Conservation (phyloP, 345 rosid genomes). For the Gossypium thurberi region DNA sequence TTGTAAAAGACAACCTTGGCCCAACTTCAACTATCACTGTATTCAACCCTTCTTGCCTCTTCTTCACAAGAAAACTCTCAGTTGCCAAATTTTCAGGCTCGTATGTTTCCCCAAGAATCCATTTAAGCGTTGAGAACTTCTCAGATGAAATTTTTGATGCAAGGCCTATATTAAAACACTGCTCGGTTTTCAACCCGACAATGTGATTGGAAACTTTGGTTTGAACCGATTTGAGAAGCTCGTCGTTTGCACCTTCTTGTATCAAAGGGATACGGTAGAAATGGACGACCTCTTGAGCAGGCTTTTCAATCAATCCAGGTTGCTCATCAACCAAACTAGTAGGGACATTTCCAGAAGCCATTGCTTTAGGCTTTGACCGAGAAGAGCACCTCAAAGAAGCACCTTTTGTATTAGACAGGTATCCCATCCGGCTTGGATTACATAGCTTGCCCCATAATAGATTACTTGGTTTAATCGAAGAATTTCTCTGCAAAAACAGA, state of each 20-base stretch:
- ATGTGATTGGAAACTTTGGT: slow-evolving; percentile 59
- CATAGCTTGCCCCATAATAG: slow-evolving; percentile 40
- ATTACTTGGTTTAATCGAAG: slow-evolving; percentile 20
- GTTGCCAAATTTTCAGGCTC: slow-evolving; percentile 81
- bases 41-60: slow-evolving; percentile 53
- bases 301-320: slow-evolving; percentile 40
- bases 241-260: slow-evolving; percentile 62
- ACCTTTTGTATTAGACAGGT: slow-evolving; percentile 19
- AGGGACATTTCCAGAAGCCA: slow-evolving; percentile 31
- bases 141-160: slow-evolving; percentile 33
- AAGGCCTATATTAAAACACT: slow-evolving; percentile 77
- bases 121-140: slow-evolving; percentile 52
- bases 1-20: slow-evolving; percentile 79
- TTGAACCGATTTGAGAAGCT: slow-evolving; percentile 59
- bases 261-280: slow-evolving; percentile 71
- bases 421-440: slow-evolving; percentile 17
- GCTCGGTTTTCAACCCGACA: slow-evolving; percentile 71
- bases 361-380: slow-evolving; percentile 44
- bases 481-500: slow-evolving; percentile 36
- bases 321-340: slow-evolving; percentile 41
- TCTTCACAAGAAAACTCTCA: slow-evolving; percentile 73
- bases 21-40: slow-evolving; percentile 72
- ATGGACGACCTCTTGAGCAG: slow-evolving; percentile 55
- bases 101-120: slow-evolving; percentile 89
- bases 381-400: slow-evolving; percentile 46